These are phyloP conservation scores for Fraxinus baroniana DNA, from an alignment of 305 asterid species.

Conservation along the genomic window DNA sequence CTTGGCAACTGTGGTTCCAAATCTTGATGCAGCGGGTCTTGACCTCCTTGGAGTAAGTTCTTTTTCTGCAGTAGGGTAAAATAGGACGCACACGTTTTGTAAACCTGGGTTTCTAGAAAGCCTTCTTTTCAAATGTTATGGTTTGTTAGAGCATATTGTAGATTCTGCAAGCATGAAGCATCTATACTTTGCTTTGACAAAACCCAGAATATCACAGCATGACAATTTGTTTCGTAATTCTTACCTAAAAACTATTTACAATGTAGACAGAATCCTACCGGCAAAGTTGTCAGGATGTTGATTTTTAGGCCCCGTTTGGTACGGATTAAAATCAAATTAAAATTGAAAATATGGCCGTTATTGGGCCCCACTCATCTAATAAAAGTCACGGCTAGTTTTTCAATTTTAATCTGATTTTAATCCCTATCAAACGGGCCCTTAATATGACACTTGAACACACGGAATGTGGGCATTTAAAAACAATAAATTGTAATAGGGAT, in stretches of 20 bases:
- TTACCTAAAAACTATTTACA: background rate
- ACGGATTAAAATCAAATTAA: too few relatives aligned
- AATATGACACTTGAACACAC: too few relatives aligned
- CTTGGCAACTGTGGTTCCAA: constrained; percentile 72
- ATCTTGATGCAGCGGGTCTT: constrained; percentile 75
- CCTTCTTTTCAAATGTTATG: background rate
- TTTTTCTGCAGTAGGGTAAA: background rate
- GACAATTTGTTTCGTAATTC: background rate
- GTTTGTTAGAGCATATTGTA: background rate
- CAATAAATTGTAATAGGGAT: too few relatives aligned
- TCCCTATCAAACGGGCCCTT: too few relatives aligned
- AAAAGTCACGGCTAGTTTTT: too few relatives aligned
- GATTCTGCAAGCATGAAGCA: background rate
- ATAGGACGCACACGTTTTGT: background rate
- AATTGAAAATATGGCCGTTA: too few relatives aligned
- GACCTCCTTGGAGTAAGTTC: constrained; percentile 89
- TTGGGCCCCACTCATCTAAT: too few relatives aligned
- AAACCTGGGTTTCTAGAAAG: background rate
- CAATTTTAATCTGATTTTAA: too few relatives aligned
- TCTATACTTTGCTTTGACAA: background rate
- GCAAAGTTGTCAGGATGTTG: background rate
- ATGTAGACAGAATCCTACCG: background rate
- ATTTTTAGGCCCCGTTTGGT: too few relatives aligned
- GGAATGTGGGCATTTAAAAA: too few relatives aligned
- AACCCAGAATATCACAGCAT: background rate